These are phyloP conservation scores for Echeveria elegans DNA, from an alignment of 164 flowering plant species.

Conservation along the genomic window DNA sequence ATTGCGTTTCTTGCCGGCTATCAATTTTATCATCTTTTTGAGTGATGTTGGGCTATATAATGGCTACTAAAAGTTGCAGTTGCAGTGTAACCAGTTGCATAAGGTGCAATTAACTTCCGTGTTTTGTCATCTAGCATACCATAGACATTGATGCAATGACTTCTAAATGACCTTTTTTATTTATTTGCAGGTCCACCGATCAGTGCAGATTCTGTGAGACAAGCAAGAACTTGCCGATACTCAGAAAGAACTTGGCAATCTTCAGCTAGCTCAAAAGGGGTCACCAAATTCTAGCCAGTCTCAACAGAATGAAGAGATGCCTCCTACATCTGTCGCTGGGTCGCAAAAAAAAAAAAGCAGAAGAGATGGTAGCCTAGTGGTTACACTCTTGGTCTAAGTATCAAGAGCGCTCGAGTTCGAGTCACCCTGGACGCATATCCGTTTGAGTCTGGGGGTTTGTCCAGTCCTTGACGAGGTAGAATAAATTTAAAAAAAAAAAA, in stretches of 20 bases:
- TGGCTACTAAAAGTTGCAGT: background rate
- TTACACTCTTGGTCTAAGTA: too few relatives aligned
- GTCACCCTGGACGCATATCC: too few relatives aligned
- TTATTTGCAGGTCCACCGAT: slow-evolving; percentile 76
- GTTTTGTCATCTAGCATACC: background rate
- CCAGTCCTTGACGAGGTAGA: too few relatives aligned
- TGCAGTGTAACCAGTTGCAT: background rate
- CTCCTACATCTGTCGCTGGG: slow-evolving; percentile 25
- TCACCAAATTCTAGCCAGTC: slow-evolving; percentile 33
- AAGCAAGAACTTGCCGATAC: slow-evolving; percentile 91
- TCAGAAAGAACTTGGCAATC: slow-evolving; percentile 86
- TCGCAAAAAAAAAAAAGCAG: too few relatives aligned
- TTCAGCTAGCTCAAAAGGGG: slow-evolving; percentile 70
- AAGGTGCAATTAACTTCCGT: too few relatives aligned
- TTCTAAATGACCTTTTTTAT: background rate
- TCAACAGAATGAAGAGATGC: slow-evolving; percentile 43
- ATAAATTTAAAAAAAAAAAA: too few relatives aligned
- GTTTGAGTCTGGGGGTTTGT: too few relatives aligned
- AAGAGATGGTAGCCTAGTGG: too few relatives aligned
- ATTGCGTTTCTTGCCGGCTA: background rate
- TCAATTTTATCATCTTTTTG: too few relatives aligned
- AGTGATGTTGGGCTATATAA: background rate
- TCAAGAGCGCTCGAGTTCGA: too few relatives aligned
- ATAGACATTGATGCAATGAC: background rate
- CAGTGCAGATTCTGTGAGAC: slow-evolving; percentile 87